Conservation (phyloP, 306 rosid genomes). For the apple (Malus domestica) region ASM211411v1 NC_041795.1:33955001-33955500, state of each 20-base stretch:
- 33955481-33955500: conserved; percentile 79
- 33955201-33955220: conserved; percentile 76
- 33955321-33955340: neutral
- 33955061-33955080: conserved; percentile 80
- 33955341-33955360: neutral
- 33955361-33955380: neutral
- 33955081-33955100: conserved; percentile 89
- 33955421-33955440: neutral
- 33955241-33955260: conserved; percentile 96
- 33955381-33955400: neutral
- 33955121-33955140: conserved; percentile 29
- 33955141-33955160: neutral
- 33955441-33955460: conserved; percentile 98
- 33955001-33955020: conserved; percentile 14
- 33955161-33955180: neutral
- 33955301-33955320: conserved; percentile 55
- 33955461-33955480: conserved; percentile 98
- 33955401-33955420: neutral
- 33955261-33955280: conserved; percentile 82
- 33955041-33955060: conserved; percentile 80
- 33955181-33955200: neutral
- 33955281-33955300: conserved; percentile 95
- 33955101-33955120: conserved; percentile 77
- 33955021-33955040: conserved; percentile 75
- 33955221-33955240: conserved; percentile 80